Evolutionary conservation across 306 rosid species (phyloP).

Genomic region (Trifolium pratense): DNA sequence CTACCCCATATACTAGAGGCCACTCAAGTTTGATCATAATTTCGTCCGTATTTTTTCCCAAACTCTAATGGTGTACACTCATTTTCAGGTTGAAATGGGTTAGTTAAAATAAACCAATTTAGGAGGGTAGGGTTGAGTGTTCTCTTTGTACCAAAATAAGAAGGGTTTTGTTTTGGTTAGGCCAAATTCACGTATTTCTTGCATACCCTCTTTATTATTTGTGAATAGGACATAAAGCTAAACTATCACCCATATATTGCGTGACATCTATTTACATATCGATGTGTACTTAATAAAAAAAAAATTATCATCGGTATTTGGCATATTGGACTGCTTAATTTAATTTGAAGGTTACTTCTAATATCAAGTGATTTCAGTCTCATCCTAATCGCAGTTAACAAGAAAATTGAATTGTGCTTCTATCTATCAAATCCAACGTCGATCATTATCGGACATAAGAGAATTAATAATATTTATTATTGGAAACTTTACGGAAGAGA

Average conservation of each 20-base stretch:
- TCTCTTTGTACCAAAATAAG: constrained; percentile 34
- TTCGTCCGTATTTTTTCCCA: constrained; percentile 30
- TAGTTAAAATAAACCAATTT: constrained; percentile 43
- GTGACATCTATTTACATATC: constrained; percentile 31
- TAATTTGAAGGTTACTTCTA: no score
- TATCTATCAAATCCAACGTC: no score
- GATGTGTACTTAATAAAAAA: not conserved
- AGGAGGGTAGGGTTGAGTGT: not conserved
- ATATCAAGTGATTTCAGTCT: no score
- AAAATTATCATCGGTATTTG: no score
- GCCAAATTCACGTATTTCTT: constrained; percentile 58
- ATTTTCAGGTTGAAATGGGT: constrained; percentile 41
- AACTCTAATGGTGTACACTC: constrained; percentile 42
- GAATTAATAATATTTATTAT: not conserved
- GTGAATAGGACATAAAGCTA: constrained; percentile 57
- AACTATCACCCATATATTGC: constrained; percentile 25
- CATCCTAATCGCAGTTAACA: no score
- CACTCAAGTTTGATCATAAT: not conserved
- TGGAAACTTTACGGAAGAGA: constrained; percentile 26
- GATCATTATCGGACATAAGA: no score
- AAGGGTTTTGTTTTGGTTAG: constrained; percentile 50
- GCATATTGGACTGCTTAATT: no score
- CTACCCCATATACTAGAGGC: not conserved
- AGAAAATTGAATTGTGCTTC: no score
- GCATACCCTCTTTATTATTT: constrained; percentile 46